A percentile compares a stretch with the other conserved stretches of the same genome.
Evolutionary conservation across 352 stramenopile species (phyloP).

Genomic region (Paralagenidium karlingii): DNA sequence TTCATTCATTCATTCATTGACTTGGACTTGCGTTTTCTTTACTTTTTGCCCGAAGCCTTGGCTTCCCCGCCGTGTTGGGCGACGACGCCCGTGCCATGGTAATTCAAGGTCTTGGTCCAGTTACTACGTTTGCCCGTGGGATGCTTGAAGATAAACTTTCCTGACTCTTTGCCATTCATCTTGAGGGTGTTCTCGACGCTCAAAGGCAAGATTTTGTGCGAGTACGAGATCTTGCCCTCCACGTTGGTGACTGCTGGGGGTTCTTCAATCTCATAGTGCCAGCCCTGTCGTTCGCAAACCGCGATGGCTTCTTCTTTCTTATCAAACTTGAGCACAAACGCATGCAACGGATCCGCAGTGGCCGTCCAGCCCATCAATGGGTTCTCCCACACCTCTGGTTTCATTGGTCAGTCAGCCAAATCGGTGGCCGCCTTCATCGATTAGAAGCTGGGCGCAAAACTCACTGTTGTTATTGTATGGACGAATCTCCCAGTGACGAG

Average conservation of each 20-base stretch:
- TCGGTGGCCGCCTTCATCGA: no score
- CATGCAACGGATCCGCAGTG: slow-evolving; percentile 79
- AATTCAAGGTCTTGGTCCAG: slow-evolving; percentile 84
- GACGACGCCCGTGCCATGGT: slow-evolving; percentile 69
- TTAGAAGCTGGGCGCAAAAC: background rate
- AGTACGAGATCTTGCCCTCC: slow-evolving; percentile 71
- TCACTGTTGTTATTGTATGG: slow-evolving; percentile 48
- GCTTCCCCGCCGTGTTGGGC: slow-evolving; percentile 42
- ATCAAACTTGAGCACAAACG: slow-evolving; percentile 80
- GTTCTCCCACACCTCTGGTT: slow-evolving; percentile 73
- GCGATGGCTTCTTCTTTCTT: slow-evolving; percentile 72
- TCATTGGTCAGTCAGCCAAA: slow-evolving; percentile 1
- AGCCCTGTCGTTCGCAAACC: slow-evolving; percentile 80
- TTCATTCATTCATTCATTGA: slow-evolving; percentile 32
- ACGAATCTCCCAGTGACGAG: slow-evolving; percentile 77
- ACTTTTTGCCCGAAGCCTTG: background rate
- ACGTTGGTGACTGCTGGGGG: slow-evolving; percentile 59
- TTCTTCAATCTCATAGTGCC: slow-evolving; percentile 73
- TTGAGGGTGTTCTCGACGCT: slow-evolving; percentile 67
- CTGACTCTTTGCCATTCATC: slow-evolving; percentile 68
- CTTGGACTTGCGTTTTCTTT: slow-evolving; percentile 15
- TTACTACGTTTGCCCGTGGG: slow-evolving; percentile 64
- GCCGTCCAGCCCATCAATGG: slow-evolving; percentile 92
- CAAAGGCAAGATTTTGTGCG: slow-evolving; percentile 75
- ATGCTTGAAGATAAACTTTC: slow-evolving; percentile 62